phyloP scores from a whole-genome alignment of 2,329 filamentous ascomycete genomes.

The Paraphaeosphaeria minitans region DNA sequence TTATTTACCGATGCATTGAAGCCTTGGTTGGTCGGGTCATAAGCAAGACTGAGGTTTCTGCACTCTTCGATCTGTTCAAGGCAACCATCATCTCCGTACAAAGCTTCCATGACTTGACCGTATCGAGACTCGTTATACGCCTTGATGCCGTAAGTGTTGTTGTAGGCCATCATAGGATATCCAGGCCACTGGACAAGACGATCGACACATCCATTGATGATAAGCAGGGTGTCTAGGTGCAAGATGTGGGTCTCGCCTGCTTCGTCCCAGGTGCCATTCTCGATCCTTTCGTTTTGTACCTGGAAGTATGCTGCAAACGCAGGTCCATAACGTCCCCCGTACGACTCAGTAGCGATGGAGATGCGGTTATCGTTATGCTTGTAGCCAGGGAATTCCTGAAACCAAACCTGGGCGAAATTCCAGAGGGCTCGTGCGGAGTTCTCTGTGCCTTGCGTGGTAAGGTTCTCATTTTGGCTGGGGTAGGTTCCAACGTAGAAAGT shows the following conservation, averaged over 20 bases:
- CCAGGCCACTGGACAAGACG: slow-evolving; percentile 54
- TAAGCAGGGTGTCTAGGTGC: slow-evolving; percentile 58
- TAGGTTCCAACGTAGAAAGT: slow-evolving; percentile 61
- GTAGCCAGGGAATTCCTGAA: slow-evolving; percentile 67
- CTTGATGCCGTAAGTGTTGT: slow-evolving; percentile 64
- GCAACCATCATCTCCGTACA: slow-evolving; percentile 57
- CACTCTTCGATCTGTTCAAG: slow-evolving; percentile 60
- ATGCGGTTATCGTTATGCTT: slow-evolving; percentile 62
- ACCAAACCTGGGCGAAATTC: slow-evolving; percentile 66
- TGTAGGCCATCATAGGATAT: slow-evolving; percentile 59
- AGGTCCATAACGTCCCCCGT: slow-evolving; percentile 64
- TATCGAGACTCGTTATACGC: slow-evolving; percentile 56
- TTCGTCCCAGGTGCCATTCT: slow-evolving; percentile 43
- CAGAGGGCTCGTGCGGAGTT: slow-evolving; percentile 62
- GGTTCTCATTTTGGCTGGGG: slow-evolving; percentile 50
- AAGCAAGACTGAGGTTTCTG: slow-evolving; percentile 51
- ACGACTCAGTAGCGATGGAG: slow-evolving; percentile 57
- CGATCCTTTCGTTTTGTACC: slow-evolving; percentile 61
- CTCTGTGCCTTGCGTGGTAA: slow-evolving; percentile 57
- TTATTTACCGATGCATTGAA: slow-evolving; percentile 45
- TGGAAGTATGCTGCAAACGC: slow-evolving; percentile 62
- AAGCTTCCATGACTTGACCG: slow-evolving; percentile 52
- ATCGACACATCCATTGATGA: slow-evolving; percentile 64
- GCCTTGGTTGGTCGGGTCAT: slow-evolving; percentile 56
- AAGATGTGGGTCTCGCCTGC: slow-evolving; percentile 44